Percentiles rank a stretch among this genome's conserved stretches.
Evolutionary conservation across 192 early-diverging fungal genomes (phyloP).

Genomic region (Linnemannia elongata): DNA sequence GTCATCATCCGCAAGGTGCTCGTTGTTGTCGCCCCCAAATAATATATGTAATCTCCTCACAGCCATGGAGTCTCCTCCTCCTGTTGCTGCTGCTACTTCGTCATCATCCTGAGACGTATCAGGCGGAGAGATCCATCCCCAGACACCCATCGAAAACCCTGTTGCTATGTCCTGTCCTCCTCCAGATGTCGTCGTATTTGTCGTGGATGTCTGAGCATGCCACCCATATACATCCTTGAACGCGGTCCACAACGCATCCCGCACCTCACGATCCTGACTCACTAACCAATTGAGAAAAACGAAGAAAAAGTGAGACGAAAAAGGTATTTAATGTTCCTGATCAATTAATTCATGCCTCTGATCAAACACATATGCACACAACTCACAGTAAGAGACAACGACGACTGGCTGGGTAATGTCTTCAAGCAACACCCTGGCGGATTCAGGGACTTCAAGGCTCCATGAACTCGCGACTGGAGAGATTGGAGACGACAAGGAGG

Average conservation of each 20-base stretch:
- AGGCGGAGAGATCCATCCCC: not conserved
- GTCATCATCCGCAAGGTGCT: not conserved
- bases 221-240: not conserved
- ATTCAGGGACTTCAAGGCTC: not conserved
- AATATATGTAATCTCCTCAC: not conserved
- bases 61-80: not conserved
- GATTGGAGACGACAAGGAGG: not conserved
- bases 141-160: not conserved
- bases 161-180: not conserved
- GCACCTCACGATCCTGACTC: not conserved
- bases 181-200: not conserved
- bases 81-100: not conserved
- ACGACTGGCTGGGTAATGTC: not conserved
- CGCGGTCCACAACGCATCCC: not conserved
- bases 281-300: not conserved
- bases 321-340: not conserved
- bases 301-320: not conserved
- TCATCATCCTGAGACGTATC: not conserved
- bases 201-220: not conserved
- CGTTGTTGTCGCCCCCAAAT: not conserved
- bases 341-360: not conserved
- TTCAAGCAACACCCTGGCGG: not conserved
- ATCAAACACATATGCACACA: too few relatives aligned
- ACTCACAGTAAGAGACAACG: conserved; percentile 7
- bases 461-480: not conserved